Evolutionary conservation across 2,329 filamentous ascomycete species (phyloP), one percentile per base, ranked within the genome.

Genomic region (Ustilaginoidea virens): DNA sequence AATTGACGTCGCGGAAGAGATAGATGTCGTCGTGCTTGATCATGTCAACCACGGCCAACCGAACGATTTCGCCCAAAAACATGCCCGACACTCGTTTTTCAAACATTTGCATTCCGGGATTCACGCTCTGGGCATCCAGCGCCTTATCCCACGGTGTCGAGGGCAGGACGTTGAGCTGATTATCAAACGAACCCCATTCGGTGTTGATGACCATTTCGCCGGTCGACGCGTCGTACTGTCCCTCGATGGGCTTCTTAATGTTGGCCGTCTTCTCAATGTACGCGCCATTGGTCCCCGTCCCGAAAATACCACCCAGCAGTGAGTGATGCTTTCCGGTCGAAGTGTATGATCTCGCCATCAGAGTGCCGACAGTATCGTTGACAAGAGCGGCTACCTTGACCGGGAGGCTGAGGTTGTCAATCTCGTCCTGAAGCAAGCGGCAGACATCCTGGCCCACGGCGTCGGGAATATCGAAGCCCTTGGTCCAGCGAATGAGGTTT

Each of bases 171-270:
- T 77, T 81, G 39, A 96, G 72, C 42, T 80, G 71, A 58, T 96
- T 96, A 57, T 98, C 90, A 46, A 98, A 98, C 33, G 83, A 92
- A 36, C 90, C 90, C 90, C 90, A 98, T 58, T 98, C 90, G 1
- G 81, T 87, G 58, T 98, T 98, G 57, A 98, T 70, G 33, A 98
- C 83, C 90, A 98, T 98, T 43, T 92, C 74, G 29, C 86, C 85
- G 0, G 86, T 92, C 7, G 73, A 74, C 27, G 63, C 63, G 53
- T 94, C 83, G 42, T 80, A 90, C 4, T 77, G 63, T 38, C 74
- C 74, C 35, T 63, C 58, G 32, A 79, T 59, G 11, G 69, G 59
- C 61, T 96, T 98, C 48, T 74, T 83, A 46, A 96, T 71, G 40
- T 83, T 86, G 43, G 67, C 58, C 12, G 92, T 62, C 61, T 92